These are phyloP conservation scores for Aspergillus versicolor DNA, from an alignment of 2,329 filamentous ascomycete genomes.

Conservation along the genomic window DNA sequence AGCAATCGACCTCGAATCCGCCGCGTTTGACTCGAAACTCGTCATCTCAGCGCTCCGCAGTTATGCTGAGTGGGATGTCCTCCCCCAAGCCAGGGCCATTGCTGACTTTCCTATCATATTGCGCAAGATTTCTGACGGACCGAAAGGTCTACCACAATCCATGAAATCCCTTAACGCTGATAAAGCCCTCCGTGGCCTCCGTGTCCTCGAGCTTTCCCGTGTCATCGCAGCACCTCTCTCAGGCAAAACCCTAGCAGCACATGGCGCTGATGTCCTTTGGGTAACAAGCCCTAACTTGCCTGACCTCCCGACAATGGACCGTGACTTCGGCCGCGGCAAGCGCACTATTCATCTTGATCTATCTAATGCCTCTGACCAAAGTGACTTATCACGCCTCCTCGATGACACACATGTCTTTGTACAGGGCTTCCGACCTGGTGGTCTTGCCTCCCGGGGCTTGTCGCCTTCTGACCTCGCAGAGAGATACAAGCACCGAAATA, in stretches of 20 bases:
- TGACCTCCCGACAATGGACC: constrained; percentile 35
- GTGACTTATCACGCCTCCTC: constrained; percentile 30
- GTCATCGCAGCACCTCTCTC: constrained; percentile 42
- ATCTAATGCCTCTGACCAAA: constrained; percentile 17
- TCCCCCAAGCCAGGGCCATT: constrained; percentile 48
- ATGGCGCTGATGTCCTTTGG: constrained; percentile 45
- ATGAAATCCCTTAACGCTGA: constrained; percentile 2
- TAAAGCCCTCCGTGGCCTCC: constrained; percentile 43
- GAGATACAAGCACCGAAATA: constrained; percentile 32
- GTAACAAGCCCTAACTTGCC: constrained; percentile 37
- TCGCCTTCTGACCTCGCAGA: constrained; percentile 34
- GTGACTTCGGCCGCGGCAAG: constrained; percentile 40
- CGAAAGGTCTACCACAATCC: background rate
- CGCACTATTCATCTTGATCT: constrained; percentile 39
- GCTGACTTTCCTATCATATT: constrained; percentile 49
- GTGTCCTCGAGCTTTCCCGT: constrained; percentile 38
- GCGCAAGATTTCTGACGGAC: constrained; percentile 30
- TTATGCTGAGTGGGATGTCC: constrained; percentile 52
- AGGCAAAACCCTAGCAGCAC: constrained; percentile 38
- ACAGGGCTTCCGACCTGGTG: constrained; percentile 50
- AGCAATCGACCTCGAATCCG: background rate
- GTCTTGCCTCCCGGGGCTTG: constrained; percentile 47
- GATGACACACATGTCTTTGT: constrained; percentile 44
- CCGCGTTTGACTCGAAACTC: constrained; percentile 23
- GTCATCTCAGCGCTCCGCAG: constrained; percentile 53